phyloP scores from a whole-genome alignment of 1,139 yeast genomes.

The Nematodospora anomalae region DNA sequence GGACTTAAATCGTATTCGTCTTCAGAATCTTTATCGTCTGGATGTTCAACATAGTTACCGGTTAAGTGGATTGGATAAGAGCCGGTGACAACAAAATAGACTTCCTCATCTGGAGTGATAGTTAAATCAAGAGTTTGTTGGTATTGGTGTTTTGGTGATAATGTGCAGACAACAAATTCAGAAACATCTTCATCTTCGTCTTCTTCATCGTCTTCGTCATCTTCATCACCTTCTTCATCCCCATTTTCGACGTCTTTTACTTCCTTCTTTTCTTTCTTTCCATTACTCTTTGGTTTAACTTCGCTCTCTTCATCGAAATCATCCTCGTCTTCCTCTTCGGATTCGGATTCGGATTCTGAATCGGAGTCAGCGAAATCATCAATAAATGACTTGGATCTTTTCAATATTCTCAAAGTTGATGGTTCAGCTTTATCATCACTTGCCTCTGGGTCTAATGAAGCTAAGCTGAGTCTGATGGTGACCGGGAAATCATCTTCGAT shows the following conservation, averaged over 20 bases:
- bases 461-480: constrained; percentile 88
- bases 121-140: constrained; percentile 92
- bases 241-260: constrained; percentile 44
- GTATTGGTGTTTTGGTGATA: constrained; percentile 79
- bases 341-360: constrained; percentile 44
- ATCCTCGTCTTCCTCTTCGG: constrained; percentile 52
- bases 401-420: constrained; percentile 84
- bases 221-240: constrained; percentile 53
- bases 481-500: constrained; percentile 83
- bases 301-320: constrained; percentile 49
- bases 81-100: constrained; percentile 91
- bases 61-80: constrained; percentile 88
- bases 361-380: constrained; percentile 49
- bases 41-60: constrained; percentile 96
- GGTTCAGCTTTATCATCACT: constrained; percentile 82
- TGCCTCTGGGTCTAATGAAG: constrained; percentile 88
- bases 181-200: constrained; percentile 60
- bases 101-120: constrained; percentile 91
- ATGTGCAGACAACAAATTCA: constrained; percentile 84
- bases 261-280: constrained; percentile 30
- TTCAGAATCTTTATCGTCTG: constrained; percentile 71
- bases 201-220: constrained; percentile 57
- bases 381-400: constrained; percentile 58
- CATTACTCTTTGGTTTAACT: constrained; percentile 38
- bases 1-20: constrained; percentile 89